A percentile compares a stretch with the other conserved stretches of the same genome.
phyloP scores from a whole-genome alignment of 495 filamentous ascomycete genomes.

The Penicillium pancosmium region DNA sequence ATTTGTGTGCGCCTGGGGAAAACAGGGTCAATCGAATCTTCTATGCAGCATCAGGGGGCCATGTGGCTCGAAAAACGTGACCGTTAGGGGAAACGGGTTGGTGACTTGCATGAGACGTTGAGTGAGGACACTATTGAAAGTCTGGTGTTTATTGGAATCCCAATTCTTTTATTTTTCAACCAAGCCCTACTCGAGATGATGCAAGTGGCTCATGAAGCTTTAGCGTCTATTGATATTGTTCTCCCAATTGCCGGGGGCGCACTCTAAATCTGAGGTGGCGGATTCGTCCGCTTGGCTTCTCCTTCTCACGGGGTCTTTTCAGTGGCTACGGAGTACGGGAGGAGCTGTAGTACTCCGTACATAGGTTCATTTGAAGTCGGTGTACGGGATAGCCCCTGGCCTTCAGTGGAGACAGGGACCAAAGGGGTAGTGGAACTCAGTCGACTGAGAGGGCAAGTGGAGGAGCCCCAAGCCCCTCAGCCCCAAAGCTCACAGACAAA shows the following conservation, averaged over 20 bases:
- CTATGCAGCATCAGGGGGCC: background rate
- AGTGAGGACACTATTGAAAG: background rate
- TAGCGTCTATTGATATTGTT: background rate
- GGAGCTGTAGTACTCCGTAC: background rate
- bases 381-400: background rate
- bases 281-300: background rate
- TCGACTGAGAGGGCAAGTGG: background rate
- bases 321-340: background rate
- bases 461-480: background rate
- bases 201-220: constrained; percentile 1
- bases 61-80: background rate
- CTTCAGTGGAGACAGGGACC: background rate
- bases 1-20: background rate
- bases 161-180: background rate
- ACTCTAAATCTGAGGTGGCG: constrained; percentile 1
- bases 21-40: background rate
- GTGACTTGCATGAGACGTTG: background rate
- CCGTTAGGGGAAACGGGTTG: background rate
- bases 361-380: background rate
- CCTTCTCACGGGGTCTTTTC: background rate
- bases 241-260: background rate
- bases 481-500: background rate
- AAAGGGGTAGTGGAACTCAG: background rate
- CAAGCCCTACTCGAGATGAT: background rate
- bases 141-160: background rate